These are phyloP conservation scores for Erysimum cheiri DNA, from an alignment of 441 rosid species.

Conservation along the genomic window DNA sequence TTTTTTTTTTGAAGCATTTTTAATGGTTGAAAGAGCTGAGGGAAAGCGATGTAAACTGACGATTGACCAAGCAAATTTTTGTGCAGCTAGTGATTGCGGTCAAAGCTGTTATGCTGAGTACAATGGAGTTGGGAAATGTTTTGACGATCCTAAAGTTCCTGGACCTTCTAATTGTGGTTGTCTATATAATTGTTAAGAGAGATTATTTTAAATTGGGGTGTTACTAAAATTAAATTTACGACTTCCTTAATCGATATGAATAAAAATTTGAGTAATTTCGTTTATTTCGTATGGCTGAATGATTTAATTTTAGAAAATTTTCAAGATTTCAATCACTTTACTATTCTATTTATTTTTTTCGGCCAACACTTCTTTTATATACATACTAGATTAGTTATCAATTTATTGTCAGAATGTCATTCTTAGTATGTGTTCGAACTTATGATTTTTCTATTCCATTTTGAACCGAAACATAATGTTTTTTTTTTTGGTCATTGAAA, in stretches of 20 bases:
- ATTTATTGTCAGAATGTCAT: too few species aligned
- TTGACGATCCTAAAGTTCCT: constrained; percentile 35
- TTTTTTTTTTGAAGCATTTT: not conserved
- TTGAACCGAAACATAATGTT: not conserved
- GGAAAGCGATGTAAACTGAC: constrained; percentile 26
- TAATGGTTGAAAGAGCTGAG: constrained; percentile 19
- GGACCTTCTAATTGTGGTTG: constrained; percentile 29
- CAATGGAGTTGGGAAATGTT: constrained; percentile 36
- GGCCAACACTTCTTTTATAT: too few species aligned
- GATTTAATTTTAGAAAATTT: not conserved
- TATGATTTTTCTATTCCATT: not conserved
- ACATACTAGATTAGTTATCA: too few species aligned
- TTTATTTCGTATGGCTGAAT: not conserved
- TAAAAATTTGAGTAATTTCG: not conserved
- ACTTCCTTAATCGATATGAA: not conserved
- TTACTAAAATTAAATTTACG: not conserved
- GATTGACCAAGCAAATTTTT: not conserved
- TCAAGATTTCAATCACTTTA: not conserved
- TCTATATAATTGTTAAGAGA: constrained; percentile 15
- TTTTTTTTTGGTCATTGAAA: too few species aligned
- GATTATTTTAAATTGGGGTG: not conserved
- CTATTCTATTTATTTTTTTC: too few species aligned
- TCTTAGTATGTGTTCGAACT: not conserved
- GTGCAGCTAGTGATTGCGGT: not conserved
- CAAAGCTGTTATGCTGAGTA: not conserved